These are phyloP conservation scores for Pluteus cervinus DNA, from an alignment of 768 basidiomycete genomes.

Conservation along the genomic window DNA sequence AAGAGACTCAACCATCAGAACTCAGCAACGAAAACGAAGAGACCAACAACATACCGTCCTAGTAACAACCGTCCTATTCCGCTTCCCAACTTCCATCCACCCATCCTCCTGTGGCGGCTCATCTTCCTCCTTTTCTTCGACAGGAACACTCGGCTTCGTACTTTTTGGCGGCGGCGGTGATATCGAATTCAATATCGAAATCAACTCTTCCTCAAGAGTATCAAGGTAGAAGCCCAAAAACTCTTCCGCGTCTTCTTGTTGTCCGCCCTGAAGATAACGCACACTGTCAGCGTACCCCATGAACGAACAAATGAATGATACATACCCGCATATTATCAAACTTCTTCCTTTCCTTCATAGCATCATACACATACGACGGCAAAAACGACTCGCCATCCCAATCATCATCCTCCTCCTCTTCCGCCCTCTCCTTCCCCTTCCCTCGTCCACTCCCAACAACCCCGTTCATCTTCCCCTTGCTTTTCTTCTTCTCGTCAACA, in stretches of 20 bases:
- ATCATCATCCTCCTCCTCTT: constrained; percentile 28
- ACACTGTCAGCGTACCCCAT: constrained; percentile 2
- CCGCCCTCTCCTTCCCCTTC: constrained; percentile 20
- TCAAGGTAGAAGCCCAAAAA: constrained; percentile 98
- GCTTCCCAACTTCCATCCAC: constrained; percentile 92
- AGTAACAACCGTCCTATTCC: constrained; percentile 75
- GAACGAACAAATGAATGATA: constrained; percentile 12
- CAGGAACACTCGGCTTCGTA: constrained; percentile 16
- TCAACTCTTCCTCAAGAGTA: constrained; percentile 87
- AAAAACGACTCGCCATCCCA: constrained; percentile 65
- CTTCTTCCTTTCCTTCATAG: constrained; percentile 87
- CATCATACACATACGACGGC: constrained; percentile 84
- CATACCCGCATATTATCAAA: constrained; percentile 90
- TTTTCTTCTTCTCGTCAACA: constrained; percentile 21
- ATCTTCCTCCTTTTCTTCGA: constrained; percentile 41
- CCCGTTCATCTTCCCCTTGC: constrained; percentile 14
- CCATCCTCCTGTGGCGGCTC: constrained; percentile 51
- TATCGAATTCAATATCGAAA: constrained; percentile 55
- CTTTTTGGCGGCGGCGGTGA: constrained; percentile 26
- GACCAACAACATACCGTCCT: constrained; percentile 61
- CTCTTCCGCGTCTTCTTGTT: constrained; percentile 98
- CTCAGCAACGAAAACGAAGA: not conserved
- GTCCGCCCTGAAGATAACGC: constrained; percentile 57
- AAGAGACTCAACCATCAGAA: not conserved
- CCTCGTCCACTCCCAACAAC: constrained; percentile 14